These are phyloP conservation scores for Mucor sp. DNA, from an alignment of 371 early-diverging fungal genomes.

Conservation along the genomic window DNA sequence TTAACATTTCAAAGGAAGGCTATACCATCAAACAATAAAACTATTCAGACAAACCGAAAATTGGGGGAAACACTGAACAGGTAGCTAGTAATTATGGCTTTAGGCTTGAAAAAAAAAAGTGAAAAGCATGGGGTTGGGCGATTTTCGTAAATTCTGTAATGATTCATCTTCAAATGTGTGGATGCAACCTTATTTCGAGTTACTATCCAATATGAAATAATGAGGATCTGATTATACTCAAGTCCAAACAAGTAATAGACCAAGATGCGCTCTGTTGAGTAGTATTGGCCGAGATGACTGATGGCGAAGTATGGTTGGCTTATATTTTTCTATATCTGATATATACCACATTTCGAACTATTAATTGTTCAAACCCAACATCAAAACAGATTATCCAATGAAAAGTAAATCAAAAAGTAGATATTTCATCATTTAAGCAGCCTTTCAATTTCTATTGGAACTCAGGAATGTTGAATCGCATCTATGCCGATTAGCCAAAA, in stretches of 20 bases:
- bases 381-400: conserved; percentile 14
- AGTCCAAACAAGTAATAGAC: not conserved
- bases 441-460: not conserved
- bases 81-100: not conserved
- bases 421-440: conserved; percentile 1
- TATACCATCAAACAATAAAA: not conserved
- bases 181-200: not conserved
- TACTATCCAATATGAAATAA: not conserved
- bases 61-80: not conserved
- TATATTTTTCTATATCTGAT: not conserved
- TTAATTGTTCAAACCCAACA: not conserved
- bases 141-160: not conserved
- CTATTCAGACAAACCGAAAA: no score
- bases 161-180: not conserved
- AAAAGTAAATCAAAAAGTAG: not conserved
- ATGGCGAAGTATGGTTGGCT: not conserved
- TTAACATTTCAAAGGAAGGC: not conserved
- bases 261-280: not conserved
- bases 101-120: not conserved
- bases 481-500: conserved; percentile 4
- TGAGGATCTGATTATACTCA: not conserved
- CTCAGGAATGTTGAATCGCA: conserved; percentile 2
- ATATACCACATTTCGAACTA: not conserved
- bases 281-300: not conserved
- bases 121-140: not conserved